These are phyloP conservation scores for Pseudocercospora fuligena DNA, from an alignment of 2,329 filamentous ascomycete species.

Conservation along the genomic window DNA sequence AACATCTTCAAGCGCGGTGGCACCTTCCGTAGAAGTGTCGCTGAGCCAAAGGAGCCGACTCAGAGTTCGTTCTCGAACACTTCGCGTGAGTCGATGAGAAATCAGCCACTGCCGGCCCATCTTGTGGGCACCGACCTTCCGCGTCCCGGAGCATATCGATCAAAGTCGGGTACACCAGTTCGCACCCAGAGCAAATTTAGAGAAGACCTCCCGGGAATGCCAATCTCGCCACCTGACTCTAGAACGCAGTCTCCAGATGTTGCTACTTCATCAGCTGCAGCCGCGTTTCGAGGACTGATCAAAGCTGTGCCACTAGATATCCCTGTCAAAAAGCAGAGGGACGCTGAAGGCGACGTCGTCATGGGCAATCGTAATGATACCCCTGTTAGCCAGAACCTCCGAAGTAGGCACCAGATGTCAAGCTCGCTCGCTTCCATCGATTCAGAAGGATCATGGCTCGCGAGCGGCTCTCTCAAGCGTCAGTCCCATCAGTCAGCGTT, in stretches of 20 bases:
- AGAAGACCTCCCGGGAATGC: constrained; percentile 87
- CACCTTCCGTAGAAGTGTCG: constrained; percentile 46
- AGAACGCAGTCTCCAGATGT: constrained; percentile 77
- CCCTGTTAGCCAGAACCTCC: constrained; percentile 36
- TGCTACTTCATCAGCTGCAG: constrained; percentile 49
- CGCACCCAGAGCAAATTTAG: constrained; percentile 89
- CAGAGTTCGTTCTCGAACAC: constrained; percentile 82
- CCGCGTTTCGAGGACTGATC: constrained; percentile 45
- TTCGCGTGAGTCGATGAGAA: constrained; percentile 82
- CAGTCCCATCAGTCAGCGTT: constrained; percentile 51
- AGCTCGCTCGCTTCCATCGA: constrained; percentile 93
- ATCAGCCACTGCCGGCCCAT: constrained; percentile 57
- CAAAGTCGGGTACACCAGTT: constrained; percentile 65
- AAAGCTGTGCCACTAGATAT: constrained; percentile 27
- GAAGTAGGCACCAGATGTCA: constrained; percentile 57
- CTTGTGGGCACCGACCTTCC: constrained; percentile 46
- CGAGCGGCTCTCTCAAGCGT: constrained; percentile 66
- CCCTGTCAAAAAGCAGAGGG: constrained; percentile 19
- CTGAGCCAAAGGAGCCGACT: constrained; percentile 60
- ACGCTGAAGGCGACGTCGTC: constrained; percentile 20
- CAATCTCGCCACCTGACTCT: constrained; percentile 83
- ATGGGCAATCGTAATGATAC: constrained; percentile 47
- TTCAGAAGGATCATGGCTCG: constrained; percentile 92
- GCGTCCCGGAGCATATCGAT: constrained; percentile 45
- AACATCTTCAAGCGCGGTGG: constrained; percentile 74